phyloP scores from a whole-genome alignment of 2,329 filamentous ascomycete genomes.

The Aspergillus pseudoglaucus region DNA sequence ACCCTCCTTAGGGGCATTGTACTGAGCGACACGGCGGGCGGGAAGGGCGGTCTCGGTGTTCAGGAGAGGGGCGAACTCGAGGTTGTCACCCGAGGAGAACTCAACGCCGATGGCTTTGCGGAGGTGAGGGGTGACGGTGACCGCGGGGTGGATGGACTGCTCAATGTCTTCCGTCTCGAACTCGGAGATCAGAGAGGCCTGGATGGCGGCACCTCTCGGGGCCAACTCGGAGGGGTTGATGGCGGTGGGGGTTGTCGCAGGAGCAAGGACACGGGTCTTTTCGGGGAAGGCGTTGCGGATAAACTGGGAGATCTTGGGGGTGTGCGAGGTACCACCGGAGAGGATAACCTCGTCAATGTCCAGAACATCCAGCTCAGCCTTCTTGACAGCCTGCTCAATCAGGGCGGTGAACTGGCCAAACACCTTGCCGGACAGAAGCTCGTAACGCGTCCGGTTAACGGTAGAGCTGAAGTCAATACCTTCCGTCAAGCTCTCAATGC shows the following conservation, averaged over 20 bases:
- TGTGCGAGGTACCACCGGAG: constrained; percentile 86
- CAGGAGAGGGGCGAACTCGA: constrained; percentile 74
- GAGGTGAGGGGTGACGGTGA: constrained; percentile 89
- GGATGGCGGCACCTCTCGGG: constrained; percentile 85
- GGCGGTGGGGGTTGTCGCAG: constrained; percentile 67
- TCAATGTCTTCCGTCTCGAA: constrained; percentile 92
- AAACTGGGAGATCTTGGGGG: constrained; percentile 82
- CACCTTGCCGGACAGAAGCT: constrained; percentile 78
- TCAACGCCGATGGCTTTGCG: constrained; percentile 83
- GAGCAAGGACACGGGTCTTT: constrained; percentile 70
- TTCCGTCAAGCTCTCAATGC: constrained; percentile 81
- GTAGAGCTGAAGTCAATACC: constrained; percentile 87
- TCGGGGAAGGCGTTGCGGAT: constrained; percentile 74
- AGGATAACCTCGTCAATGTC: constrained; percentile 92
- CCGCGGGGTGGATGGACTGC: constrained; percentile 89
- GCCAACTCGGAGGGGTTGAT: constrained; percentile 91
- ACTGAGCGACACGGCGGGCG: constrained; percentile 74
- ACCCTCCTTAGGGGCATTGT: constrained; percentile 68
- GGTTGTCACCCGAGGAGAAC: constrained; percentile 54
- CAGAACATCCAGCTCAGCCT: constrained; percentile 84
- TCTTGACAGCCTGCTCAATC: constrained; percentile 77
- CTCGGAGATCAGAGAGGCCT: constrained; percentile 88
- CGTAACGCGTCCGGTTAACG: constrained; percentile 89
- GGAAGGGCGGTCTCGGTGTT: constrained; percentile 83
- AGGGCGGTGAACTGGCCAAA: constrained; percentile 83